Conservation (phyloP, 106 monocot species). For the Dioscorea dumetorum region DNA sequence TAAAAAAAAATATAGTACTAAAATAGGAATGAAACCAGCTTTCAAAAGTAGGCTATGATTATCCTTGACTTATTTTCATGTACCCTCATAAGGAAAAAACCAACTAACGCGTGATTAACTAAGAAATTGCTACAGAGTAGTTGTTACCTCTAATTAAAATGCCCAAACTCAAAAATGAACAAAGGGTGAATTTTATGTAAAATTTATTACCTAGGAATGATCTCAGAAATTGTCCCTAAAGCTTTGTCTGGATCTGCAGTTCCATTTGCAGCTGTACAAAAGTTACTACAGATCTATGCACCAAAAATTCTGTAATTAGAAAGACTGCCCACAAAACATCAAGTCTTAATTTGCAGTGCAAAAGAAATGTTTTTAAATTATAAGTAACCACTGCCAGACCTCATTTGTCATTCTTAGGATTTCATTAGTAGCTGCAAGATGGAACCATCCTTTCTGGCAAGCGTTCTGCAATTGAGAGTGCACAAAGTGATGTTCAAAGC, state of each 20-base stretch:
- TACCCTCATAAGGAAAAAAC: no score
- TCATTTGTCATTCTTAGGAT: constrained; percentile 23
- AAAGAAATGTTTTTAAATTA: neutral
- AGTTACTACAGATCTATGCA: neutral
- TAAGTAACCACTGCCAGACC: constrained; percentile 2
- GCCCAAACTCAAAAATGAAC: no score
- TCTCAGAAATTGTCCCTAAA: neutral
- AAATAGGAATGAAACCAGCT: no score
- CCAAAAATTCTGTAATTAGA: neutral
- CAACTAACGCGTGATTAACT: no score
- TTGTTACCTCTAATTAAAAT: no score
- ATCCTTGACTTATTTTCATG: no score
- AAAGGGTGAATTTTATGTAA: neutral
- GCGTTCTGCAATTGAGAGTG: constrained; percentile 20
- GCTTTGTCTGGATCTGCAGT: neutral
- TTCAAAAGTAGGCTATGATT: no score
- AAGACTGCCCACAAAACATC: neutral
- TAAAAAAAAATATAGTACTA: no score
- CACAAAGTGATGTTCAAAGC: neutral
- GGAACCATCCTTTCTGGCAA: constrained; percentile 27
- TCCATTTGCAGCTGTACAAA: neutral
- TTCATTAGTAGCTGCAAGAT: constrained; percentile 14
- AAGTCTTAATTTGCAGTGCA: neutral
- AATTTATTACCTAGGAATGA: neutral
- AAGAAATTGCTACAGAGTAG: no score